Evolutionary conservation across 192 early-diverging fungal genomes (phyloP), one percentile per base, ranked within the genome.

Genomic region (Podila clonocystis): DNA sequence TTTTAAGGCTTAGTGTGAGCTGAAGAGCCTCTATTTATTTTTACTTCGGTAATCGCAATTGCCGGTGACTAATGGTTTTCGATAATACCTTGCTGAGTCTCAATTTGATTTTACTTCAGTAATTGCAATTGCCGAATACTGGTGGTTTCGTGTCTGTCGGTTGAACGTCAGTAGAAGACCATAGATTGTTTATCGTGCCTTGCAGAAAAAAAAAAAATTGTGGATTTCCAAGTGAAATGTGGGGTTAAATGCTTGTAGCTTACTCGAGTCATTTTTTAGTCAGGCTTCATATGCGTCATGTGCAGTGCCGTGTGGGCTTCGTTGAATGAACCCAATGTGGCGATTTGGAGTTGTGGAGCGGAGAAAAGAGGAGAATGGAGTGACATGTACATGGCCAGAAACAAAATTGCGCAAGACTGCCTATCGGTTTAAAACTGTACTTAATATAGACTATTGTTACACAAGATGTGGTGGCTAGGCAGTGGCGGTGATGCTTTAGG

Each of bases 371-470:
- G 22, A 28, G 58, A 58, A 28, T 58, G 58, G 24, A 26, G 24
- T 58, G 58, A 28, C 22, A 26, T 28, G 58, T 28, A 58, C 58
- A 58, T 58, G 58, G 58, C 58, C 58, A 58, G 58, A 58, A 58
- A 58, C 1, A n/a, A 58, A 31, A 31, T 31, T 31, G 30, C 20
- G 24, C 20, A 58, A 58, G 58, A 58, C 24, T 58, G 58, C 20
- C 49, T 87, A 31, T 31, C n/a, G n/a, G n/a, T n/a, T n/a, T n/a
- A n/a, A n/a, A n/a, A n/a, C 30, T 31, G 30, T 31, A 31, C 4
- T 31, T 31, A 31, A 31, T 31, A 31, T 1, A 4, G 30, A 31
- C 30, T 31, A 31, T 31, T 1, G 36, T 36, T 36, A 36, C 36
- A 52, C 6, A 52, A 52, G 50, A 52, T 52, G 50, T 52, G 50